phyloP scores from a whole-genome alignment of 257 asterid species.

The Echium plantagineum region DNA sequence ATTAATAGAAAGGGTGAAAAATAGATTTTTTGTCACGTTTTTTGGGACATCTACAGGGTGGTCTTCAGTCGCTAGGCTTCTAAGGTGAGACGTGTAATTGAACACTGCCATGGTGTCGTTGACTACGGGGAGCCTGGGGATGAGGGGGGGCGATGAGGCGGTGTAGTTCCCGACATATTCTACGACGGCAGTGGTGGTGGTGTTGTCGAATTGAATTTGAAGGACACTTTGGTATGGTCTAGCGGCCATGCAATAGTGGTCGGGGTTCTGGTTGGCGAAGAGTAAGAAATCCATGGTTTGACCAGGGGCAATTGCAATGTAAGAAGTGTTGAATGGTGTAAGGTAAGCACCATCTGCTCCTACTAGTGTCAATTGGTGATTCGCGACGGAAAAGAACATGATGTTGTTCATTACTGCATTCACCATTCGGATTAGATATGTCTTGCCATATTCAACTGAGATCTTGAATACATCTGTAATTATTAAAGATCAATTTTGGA shows the following conservation, averaged over 20 bases:
- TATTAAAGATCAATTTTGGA: no score
- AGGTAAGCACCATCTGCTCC: constrained; percentile 49
- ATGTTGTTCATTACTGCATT: constrained; percentile 50
- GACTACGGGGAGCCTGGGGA: constrained; percentile 19
- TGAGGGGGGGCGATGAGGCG: constrained; percentile 19
- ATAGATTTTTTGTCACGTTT: constrained; percentile 11
- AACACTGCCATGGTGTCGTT: constrained; percentile 14
- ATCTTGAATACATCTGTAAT: constrained; percentile 37
- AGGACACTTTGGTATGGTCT: constrained; percentile 18
- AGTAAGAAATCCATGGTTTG: constrained; percentile 47
- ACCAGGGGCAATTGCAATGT: constrained; percentile 44
- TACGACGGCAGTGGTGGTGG: constrained; percentile 32
- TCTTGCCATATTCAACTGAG: constrained; percentile 29
- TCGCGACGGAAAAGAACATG: constrained; percentile 41
- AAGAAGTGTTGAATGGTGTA: constrained; percentile 26
- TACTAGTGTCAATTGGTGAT: constrained; percentile 39
- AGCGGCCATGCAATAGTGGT: constrained; percentile 51
- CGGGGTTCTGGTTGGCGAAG: constrained; percentile 33
- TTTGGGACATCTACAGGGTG: constrained; percentile 34
- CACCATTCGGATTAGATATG: constrained; percentile 38
- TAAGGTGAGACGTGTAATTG: constrained; percentile 17
- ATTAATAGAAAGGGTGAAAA: constrained; percentile 34
- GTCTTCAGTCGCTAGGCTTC: constrained; percentile 16
- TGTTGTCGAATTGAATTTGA: constrained; percentile 5
- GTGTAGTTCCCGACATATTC: constrained; percentile 28